Percentiles rank a stretch among this genome's conserved stretches.
Conservation (phyloP, 345 rosid species). For the Syzygium grande region DNA sequence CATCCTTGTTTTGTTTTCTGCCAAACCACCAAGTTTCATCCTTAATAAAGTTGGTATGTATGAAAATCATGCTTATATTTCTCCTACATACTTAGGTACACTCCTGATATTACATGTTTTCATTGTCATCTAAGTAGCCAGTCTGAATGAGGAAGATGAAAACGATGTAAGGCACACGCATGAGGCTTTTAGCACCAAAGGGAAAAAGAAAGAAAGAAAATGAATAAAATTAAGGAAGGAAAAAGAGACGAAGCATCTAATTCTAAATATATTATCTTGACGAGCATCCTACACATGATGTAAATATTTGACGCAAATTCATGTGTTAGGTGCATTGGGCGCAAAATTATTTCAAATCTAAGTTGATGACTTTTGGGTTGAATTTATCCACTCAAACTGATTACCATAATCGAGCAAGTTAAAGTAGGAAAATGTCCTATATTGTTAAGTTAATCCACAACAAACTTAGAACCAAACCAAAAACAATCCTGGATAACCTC, state of each 20-base stretch:
- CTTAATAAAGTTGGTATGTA: background rate
- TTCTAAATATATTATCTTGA: background rate
- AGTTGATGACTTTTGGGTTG: background rate
- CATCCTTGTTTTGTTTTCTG: background rate
- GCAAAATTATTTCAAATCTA: background rate
- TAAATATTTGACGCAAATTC: background rate
- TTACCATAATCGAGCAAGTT: background rate
- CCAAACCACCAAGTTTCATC: background rate
- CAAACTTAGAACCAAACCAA: background rate
- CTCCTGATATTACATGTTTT: background rate
- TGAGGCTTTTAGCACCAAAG: background rate
- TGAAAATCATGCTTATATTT: background rate
- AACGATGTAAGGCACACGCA: background rate
- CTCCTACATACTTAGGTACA: background rate
- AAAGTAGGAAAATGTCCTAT: background rate
- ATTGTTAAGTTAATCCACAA: background rate
- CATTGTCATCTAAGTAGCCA: background rate
- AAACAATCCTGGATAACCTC: background rate
- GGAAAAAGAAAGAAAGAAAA: background rate
- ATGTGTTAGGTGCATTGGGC: background rate
- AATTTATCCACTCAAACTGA: background rate
- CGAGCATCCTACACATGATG: background rate
- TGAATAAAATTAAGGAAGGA: background rate
- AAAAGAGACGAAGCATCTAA: background rate
- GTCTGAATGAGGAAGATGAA: background rate